A percentile compares a stretch with the other conserved stretches of the same genome.
Evolutionary conservation across 495 filamentous ascomycete species (phyloP).

Genomic region (Melanomma pulvis-pyrius): DNA sequence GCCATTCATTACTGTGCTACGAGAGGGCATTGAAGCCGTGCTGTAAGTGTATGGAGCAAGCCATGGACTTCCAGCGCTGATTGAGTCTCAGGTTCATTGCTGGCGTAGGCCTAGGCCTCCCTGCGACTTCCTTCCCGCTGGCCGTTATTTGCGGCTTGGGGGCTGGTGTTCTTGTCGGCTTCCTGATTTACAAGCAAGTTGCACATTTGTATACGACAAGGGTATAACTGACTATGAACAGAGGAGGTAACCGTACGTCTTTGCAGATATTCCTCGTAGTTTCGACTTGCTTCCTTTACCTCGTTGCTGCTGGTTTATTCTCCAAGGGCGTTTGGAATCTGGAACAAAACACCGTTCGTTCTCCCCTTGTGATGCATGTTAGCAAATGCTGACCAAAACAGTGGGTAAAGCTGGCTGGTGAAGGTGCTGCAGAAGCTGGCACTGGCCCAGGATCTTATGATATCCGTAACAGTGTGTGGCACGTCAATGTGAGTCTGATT

Average conservation of each 20-base stretch:
- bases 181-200: constrained; percentile 74
- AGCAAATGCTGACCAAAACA: constrained; percentile 38
- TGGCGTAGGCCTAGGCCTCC: constrained; percentile 75
- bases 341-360: constrained; percentile 51
- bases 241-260: constrained; percentile 64
- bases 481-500: constrained; percentile 72
- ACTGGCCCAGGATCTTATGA: constrained; percentile 85
- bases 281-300: constrained; percentile 82
- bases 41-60: constrained; percentile 30
- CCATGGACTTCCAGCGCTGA: not conserved
- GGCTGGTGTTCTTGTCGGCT: constrained; percentile 67
- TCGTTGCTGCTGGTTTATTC: constrained; percentile 83
- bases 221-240: constrained; percentile 31
- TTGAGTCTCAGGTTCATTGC: constrained; percentile 73
- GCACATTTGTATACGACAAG: not conserved
- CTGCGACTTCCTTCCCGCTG: constrained; percentile 72
- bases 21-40: constrained; percentile 76
- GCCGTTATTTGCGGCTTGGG: constrained; percentile 68
- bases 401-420: constrained; percentile 70
- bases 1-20: constrained; percentile 80
- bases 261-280: constrained; percentile 78
- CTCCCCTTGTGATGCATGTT: not conserved
- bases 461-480: constrained; percentile 83
- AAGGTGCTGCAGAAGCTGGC: constrained; percentile 74
- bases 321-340: constrained; percentile 76